phyloP scores from a whole-genome alignment of 2,329 filamentous ascomycete genomes.

The Acephala macrosclerotiorum region DNA sequence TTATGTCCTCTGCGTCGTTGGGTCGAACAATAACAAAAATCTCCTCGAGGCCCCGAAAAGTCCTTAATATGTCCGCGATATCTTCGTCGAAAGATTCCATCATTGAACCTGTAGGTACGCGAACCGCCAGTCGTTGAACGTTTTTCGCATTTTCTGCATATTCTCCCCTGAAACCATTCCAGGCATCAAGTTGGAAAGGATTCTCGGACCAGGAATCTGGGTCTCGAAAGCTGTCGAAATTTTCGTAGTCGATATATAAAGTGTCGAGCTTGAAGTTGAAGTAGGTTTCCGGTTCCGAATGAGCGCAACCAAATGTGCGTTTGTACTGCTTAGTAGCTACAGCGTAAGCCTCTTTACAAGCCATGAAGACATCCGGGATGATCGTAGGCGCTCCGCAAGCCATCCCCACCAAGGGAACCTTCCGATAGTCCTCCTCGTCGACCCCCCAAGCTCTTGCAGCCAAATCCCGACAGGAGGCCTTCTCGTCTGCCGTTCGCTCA shows the following conservation, averaged over 20 bases:
- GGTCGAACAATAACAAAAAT: background rate
- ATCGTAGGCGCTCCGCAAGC: background rate
- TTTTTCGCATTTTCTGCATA: background rate
- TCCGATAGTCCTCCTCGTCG: too few relatives aligned
- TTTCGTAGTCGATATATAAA: background rate
- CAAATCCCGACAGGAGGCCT: background rate
- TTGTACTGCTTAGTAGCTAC: background rate
- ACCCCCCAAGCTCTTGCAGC: background rate
- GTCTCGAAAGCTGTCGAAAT: background rate
- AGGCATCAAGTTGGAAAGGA: background rate
- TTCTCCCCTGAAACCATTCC: conserved; percentile 7
- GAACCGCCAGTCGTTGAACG: background rate
- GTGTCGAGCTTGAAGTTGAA: conserved; percentile 8
- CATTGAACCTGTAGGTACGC: too few relatives aligned
- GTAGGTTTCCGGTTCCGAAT: background rate
- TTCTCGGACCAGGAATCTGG: background rate
- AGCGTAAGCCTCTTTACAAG: background rate
- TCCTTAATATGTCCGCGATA: background rate
- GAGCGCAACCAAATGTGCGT: background rate
- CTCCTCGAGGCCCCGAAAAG: background rate
- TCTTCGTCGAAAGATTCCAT: too few relatives aligned
- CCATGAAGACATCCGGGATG: background rate
- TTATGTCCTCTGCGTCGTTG: background rate
- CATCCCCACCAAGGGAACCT: conserved; percentile 5
- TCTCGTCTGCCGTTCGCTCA: background rate